Percentiles rank a stretch among this genome's conserved stretches.
phyloP scores from a whole-genome alignment of 2,329 filamentous ascomycete genomes.

The Alternaria atra region DNA sequence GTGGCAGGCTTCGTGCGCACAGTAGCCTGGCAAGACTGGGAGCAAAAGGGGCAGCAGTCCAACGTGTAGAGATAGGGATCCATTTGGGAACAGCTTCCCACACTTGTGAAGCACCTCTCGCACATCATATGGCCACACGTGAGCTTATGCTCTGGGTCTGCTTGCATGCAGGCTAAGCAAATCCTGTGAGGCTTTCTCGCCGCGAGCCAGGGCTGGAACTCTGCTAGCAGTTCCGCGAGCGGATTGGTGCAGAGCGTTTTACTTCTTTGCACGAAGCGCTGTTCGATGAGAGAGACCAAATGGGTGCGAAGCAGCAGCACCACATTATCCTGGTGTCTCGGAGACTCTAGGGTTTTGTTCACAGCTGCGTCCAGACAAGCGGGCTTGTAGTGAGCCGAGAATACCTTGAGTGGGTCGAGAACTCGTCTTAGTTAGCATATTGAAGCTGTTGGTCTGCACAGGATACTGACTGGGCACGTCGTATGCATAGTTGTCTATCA shows the following conservation, averaged over 20 bases:
- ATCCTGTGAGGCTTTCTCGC: neutral
- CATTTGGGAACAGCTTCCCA: neutral
- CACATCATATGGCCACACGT: neutral
- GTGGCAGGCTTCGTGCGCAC: neutral
- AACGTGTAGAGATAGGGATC: neutral
- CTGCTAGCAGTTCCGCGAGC: neutral
- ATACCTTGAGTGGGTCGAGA: neutral
- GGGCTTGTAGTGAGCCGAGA: neutral
- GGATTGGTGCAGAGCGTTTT: neutral
- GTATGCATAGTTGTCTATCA: constrained; percentile 4
- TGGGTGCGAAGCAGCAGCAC: neutral
- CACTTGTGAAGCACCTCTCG: neutral
- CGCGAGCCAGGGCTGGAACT: constrained; percentile 1
- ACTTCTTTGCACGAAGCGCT: neutral
- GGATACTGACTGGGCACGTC: constrained; percentile 2
- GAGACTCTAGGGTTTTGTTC: neutral
- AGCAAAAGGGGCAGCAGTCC: neutral
- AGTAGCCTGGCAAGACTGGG: neutral
- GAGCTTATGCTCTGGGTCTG: neutral
- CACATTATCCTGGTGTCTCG: neutral
- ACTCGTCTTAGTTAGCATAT: neutral
- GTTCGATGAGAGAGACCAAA: neutral
- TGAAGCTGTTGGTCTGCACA: neutral
- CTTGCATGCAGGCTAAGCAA: constrained; percentile 2
- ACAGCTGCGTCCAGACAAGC: neutral